Conservation (phyloP, 2,329 filamentous ascomycete genomes). For the Bipolaris sorokiniana region DNA sequence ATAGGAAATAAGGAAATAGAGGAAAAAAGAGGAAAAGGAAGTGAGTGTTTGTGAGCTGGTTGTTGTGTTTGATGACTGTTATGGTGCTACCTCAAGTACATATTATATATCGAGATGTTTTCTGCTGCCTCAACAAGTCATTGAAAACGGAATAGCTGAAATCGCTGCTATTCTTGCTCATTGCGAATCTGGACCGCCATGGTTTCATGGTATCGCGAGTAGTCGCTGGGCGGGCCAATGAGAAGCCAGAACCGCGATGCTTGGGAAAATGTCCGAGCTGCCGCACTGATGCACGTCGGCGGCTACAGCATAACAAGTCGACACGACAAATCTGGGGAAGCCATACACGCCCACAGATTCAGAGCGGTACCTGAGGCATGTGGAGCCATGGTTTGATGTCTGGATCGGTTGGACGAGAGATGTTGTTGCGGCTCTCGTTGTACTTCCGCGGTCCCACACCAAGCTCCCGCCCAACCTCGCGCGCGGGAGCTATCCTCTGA, state of each 20-base stretch:
- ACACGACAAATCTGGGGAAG: conserved; percentile 32
- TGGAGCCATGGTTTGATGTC: conserved; percentile 30
- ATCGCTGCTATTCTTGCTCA: conserved; percentile 45
- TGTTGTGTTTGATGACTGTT: conserved; percentile 43
- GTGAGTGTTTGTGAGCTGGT: conserved; percentile 40
- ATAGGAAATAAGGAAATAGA: conserved; percentile 45
- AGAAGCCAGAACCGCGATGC: conserved; percentile 34
- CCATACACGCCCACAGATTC: conserved; percentile 35
- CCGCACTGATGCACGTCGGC: conserved; percentile 42
- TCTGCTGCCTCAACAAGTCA: conserved; percentile 26
- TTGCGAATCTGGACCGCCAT: conserved; percentile 34
- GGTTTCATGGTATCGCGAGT: conserved; percentile 49
- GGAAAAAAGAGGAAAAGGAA: conserved; percentile 45
- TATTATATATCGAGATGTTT: conserved; percentile 37
- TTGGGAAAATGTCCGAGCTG: conserved; percentile 45
- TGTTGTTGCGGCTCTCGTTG: conserved; percentile 34
- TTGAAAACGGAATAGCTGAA: conserved; percentile 30
- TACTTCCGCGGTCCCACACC: conserved; percentile 44
- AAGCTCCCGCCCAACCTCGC: conserved; percentile 43
- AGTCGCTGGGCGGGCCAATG: conserved; percentile 48
- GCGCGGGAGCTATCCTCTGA: conserved; percentile 49
- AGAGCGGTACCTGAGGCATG: conserved; percentile 26
- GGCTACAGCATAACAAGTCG: conserved; percentile 42
- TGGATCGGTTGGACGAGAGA: conserved; percentile 39
- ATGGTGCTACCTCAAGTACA: conserved; percentile 22